Evolutionary conservation across 257 asterid genomes (phyloP).

Genomic region (Leptodermis oblonga): DNA sequence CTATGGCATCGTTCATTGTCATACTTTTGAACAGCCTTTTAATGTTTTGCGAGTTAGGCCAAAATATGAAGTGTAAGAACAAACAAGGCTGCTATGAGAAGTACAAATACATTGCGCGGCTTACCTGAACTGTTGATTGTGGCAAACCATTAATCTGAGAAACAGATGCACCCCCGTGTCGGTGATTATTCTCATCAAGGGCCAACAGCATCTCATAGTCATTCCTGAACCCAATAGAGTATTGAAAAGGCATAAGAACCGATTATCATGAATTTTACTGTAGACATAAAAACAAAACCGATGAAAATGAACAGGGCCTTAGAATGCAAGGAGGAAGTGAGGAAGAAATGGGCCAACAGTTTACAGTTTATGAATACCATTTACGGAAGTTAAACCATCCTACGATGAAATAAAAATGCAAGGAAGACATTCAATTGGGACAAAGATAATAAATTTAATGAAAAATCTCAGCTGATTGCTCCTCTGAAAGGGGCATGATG

Average conservation of each 20-base stretch:
- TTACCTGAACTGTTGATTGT: slow-evolving; percentile 79
- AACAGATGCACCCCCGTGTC: slow-evolving; percentile 63
- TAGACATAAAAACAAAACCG: too few relatives aligned
- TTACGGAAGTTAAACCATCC: not conserved
- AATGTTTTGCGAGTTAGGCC: not conserved
- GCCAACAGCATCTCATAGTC: slow-evolving; percentile 91
- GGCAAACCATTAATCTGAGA: slow-evolving; percentile 75
- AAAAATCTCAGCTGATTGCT: not conserved
- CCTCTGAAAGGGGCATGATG: not conserved
- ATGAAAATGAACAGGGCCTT: too few relatives aligned
- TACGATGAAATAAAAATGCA: not conserved
- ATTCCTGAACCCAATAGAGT: slow-evolving; percentile 38
- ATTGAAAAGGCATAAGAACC: not conserved
- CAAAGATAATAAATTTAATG: not conserved
- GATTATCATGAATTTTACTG: not conserved
- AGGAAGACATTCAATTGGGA: not conserved
- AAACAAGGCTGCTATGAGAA: slow-evolving; percentile 4
- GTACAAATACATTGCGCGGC: not conserved
- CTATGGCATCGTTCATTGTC: not conserved
- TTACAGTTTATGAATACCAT: not conserved
- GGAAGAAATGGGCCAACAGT: too few relatives aligned
- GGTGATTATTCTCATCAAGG: slow-evolving; percentile 80
- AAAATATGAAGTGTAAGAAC: not conserved
- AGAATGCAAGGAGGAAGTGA: too few relatives aligned
- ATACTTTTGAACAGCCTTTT: not conserved